Base-by-base conservation (phyloP, 305 asterid species). In the Fraxinus sp. region DNA sequence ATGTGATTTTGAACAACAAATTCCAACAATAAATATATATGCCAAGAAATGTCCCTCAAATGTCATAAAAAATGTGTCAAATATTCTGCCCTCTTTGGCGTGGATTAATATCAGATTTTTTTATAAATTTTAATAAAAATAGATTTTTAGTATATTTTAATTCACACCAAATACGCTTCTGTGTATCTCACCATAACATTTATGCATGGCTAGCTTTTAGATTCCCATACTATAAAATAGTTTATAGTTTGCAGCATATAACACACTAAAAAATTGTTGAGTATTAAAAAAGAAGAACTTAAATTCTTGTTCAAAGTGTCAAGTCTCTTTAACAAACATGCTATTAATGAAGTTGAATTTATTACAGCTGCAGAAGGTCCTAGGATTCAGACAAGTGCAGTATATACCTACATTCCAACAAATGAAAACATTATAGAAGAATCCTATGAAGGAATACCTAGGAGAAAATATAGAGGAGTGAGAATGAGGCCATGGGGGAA, bases 401-500 rank as follows among this genome's bases (percentile, higher is more conserved):
- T 2, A 71, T 14, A 32, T 26, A 10, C 76, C 35, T 32, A 30
- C n/a, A 14, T 14, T 24, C 41, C 76, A 71, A 71, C 76, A 71
- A 16, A 30, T 71, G 76, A 28, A 7, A 71, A 71, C 20, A 71
- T 7, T 26, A 55, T 55, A 18, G 24, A 55, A 55, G 41, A 36
- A 36, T 55, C 24, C 9, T 18, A 55, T 71, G 76, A n/a, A 26
- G 41, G 22, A 71, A n/a, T 26, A 14, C 76, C 76, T 13, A 18
- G 35, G 11, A 75, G 79, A 75, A 37, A 36, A 18, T 75, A 75
- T 24, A 75, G 79, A 75, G 79, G 79, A 75, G 79, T 39, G 35
- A 75, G 79, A 24, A 22, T 14, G 35, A 37, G 79, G 33, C 79
- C 79, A 39, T 39, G 79, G 79, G 79, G 79, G 3, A 75, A 75